Evolutionary conservation across 2,329 filamentous ascomycete genomes (phyloP).

Genomic region (Trichoderma cornu-damae): DNA sequence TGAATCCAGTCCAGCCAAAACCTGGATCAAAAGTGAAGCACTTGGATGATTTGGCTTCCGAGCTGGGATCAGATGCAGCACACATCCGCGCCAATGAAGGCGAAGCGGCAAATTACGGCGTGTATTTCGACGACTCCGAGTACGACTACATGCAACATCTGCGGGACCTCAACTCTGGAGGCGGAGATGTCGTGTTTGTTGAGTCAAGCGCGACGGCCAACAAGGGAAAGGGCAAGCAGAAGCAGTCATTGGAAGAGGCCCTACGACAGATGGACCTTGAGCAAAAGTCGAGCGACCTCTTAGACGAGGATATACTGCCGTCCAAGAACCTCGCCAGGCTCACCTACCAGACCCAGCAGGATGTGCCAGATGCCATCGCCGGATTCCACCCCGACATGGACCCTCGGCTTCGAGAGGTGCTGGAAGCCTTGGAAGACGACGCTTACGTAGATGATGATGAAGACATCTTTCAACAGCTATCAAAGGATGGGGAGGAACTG

Average conservation of each 20-base stretch:
- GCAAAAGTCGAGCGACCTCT: conserved; percentile 50
- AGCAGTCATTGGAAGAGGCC: conserved; percentile 76
- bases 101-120: conserved; percentile 87
- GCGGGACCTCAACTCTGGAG: conserved; percentile 71
- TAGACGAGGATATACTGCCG: conserved; percentile 71
- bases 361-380: conserved; percentile 83
- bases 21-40: conserved; percentile 52
- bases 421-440: conserved; percentile 93
- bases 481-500: conserved; percentile 65
- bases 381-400: conserved; percentile 99
- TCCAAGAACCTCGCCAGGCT: conserved; percentile 71
- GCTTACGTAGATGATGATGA: conserved; percentile 86
- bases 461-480: conserved; percentile 74
- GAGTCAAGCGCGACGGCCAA: conserved; percentile 61
- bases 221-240: conserved; percentile 69
- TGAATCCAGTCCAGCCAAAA: conserved; percentile 59
- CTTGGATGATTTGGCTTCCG: conserved; percentile 68
- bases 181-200: conserved; percentile 74
- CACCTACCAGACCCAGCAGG: conserved; percentile 89
- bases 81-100: conserved; percentile 83
- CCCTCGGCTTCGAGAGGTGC: conserved; percentile 77
- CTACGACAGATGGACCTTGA: conserved; percentile 58
- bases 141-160: conserved; percentile 99
- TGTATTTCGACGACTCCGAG: conserved; percentile 90
- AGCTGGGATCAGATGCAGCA: conserved; percentile 64